Percentiles rank a stretch among this genome's conserved stretches.
Evolutionary conservation across 768 basidiomycete genomes (phyloP).

Genomic region (Grammothele lineata): DNA sequence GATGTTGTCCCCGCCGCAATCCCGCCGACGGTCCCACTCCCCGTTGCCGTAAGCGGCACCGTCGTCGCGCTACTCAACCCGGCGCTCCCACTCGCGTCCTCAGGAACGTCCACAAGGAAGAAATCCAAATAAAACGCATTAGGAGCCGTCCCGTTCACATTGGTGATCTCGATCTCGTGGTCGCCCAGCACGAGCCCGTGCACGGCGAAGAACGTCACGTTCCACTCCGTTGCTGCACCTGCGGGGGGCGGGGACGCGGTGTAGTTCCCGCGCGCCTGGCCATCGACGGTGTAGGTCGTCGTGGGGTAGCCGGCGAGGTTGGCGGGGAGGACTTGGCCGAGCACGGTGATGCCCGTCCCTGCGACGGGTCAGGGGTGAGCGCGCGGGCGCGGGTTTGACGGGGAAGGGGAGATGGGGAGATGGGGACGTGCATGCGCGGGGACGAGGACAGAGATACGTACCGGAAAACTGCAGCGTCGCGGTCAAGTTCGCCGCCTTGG

Average conservation of each 20-base stretch:
- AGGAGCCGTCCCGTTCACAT: conserved; percentile 3
- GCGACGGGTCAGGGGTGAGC: too few species aligned
- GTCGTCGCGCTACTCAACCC: neutral
- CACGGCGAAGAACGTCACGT: conserved; percentile 4
- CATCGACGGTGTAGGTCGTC: neutral
- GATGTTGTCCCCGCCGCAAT: too few species aligned
- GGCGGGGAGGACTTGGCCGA: neutral
- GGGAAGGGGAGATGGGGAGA: too few species aligned
- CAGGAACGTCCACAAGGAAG: conserved; percentile 1
- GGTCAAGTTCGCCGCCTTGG: neutral
- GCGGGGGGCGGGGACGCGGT: neutral
- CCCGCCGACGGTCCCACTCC: neutral
- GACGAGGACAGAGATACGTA: neutral
- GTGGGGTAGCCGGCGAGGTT: neutral
- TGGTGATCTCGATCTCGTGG: conserved; percentile 6
- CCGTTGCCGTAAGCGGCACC: neutral
- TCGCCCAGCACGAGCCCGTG: neutral
- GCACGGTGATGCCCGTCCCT: neutral
- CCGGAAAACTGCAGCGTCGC: conserved; percentile 6
- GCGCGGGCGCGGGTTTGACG: too few species aligned
- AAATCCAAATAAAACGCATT: conserved; percentile 5
- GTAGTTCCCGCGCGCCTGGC: neutral
- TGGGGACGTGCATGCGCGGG: too few species aligned
- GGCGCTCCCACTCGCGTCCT: neutral
- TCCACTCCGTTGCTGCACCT: neutral